These are phyloP conservation scores for Neurospora crassa DNA, from an alignment of 2,329 filamentous ascomycete species.

Conservation along the genomic window DNA sequence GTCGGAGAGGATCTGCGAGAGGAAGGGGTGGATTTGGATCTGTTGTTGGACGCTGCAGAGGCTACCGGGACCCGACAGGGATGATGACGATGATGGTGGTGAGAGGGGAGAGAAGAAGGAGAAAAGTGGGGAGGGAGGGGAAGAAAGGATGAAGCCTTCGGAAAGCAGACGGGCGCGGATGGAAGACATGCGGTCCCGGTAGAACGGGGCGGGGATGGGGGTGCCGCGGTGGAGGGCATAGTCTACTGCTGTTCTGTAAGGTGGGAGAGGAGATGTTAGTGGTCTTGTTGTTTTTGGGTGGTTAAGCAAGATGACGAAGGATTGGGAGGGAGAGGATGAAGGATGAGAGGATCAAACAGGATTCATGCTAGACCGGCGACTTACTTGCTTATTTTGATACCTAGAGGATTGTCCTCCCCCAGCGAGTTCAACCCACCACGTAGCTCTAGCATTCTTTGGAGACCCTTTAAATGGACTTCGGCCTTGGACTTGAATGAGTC, in stretches of 20 bases:
- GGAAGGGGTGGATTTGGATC: not conserved
- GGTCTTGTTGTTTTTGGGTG: not conserved
- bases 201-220: not conserved
- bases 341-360: not conserved
- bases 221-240: conserved; percentile 5
- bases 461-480: conserved; percentile 1
- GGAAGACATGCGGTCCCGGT: conserved; percentile 2
- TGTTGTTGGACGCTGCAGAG: not conserved
- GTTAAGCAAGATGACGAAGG: not conserved
- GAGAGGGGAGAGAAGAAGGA: not conserved
- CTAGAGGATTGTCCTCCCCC: not conserved
- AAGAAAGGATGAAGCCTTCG: not conserved
- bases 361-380: not conserved
- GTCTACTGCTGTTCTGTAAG: conserved; percentile 3
- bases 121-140: not conserved
- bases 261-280: not conserved
- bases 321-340: not conserved
- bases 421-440: not conserved
- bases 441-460: conserved; percentile 3
- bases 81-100: not conserved
- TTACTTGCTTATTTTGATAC: conserved; percentile 7
- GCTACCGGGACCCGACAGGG: not conserved
- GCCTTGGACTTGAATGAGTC: not conserved
- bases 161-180: not conserved
- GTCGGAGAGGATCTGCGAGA: conserved; percentile 1